A percentile compares a stretch with the other conserved stretches of the same genome.
These are phyloP conservation scores for Colletotrichum australisinense DNA, from an alignment of 2,329 filamentous ascomycete species.

Conservation along the genomic window DNA sequence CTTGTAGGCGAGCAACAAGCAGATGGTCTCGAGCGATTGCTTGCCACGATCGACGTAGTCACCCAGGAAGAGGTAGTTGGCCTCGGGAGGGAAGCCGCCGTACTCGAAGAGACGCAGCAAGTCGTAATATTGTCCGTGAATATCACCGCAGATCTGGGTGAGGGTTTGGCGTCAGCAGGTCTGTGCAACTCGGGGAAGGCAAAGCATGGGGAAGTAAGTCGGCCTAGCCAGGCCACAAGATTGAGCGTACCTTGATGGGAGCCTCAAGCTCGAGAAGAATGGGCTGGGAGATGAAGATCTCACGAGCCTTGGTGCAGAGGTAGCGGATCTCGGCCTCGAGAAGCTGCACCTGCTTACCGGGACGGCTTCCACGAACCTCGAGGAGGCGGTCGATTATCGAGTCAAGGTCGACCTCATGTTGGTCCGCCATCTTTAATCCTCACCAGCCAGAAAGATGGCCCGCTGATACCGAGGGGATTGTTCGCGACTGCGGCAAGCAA, in stretches of 20 bases:
- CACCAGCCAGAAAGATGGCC: slow-evolving; percentile 56
- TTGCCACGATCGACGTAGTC: slow-evolving; percentile 99
- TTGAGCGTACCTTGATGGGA: slow-evolving; percentile 88
- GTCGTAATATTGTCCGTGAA: slow-evolving; percentile 99
- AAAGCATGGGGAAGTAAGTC: slow-evolving; percentile 11
- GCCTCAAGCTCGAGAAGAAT: slow-evolving; percentile 97
- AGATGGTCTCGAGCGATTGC: slow-evolving; percentile 98
- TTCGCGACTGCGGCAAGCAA: slow-evolving; percentile 31
- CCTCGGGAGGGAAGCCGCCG: slow-evolving; percentile 96
- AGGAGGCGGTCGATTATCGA: slow-evolving; percentile 99
- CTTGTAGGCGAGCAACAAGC: slow-evolving; percentile 96
- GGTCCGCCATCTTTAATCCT: slow-evolving; percentile 68
- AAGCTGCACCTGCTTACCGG: slow-evolving; percentile 98
- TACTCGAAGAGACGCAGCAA: slow-evolving; percentile 97
- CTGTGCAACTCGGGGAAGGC: background rate
- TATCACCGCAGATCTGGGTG: slow-evolving; percentile 94
- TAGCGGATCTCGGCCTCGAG: slow-evolving; percentile 96
- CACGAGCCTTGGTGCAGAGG: slow-evolving; percentile 97
- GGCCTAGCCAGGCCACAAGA: slow-evolving; percentile 24
- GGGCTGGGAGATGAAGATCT: slow-evolving; percentile 99
- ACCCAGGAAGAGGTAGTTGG: slow-evolving; percentile 99
- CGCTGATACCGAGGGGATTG: slow-evolving; percentile 44
- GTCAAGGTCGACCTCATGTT: slow-evolving; percentile 95
- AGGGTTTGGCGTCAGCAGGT: slow-evolving; percentile 36
- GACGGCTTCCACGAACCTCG: slow-evolving; percentile 96